Conservation (phyloP, 208 protist genomes). For the Leishmania guyanensis region DNA sequence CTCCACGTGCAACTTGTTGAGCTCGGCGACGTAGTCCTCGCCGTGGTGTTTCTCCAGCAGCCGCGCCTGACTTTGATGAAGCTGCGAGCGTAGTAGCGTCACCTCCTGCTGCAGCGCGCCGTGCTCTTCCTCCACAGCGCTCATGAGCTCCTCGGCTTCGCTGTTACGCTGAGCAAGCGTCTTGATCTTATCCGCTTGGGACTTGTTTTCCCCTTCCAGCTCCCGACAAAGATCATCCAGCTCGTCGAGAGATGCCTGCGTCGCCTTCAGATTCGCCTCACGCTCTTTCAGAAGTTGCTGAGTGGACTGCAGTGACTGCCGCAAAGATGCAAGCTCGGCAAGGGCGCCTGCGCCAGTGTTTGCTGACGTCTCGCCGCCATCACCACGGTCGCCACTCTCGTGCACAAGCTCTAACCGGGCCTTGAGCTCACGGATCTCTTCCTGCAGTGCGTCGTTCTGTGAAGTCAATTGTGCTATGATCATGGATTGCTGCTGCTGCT, state of each 20-base stretch:
- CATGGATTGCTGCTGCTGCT: constrained; percentile 47
- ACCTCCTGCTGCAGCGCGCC: constrained; percentile 32
- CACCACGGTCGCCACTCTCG: not conserved
- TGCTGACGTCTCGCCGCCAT: no score
- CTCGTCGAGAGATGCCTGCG: constrained; percentile 57
- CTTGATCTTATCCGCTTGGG: constrained; percentile 37
- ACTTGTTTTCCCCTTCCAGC: constrained; percentile 62
- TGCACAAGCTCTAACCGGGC: constrained; percentile 29
- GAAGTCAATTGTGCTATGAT: constrained; percentile 66
- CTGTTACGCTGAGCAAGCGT: constrained; percentile 35
- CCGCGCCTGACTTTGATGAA: constrained; percentile 47
- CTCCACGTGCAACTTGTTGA: constrained; percentile 66
- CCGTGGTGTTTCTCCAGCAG: constrained; percentile 56
- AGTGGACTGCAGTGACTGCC: constrained; percentile 15
- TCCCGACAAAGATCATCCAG: constrained; percentile 62
- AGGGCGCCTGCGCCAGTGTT: not conserved
- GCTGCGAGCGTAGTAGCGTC: constrained; percentile 46
- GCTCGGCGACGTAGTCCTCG: constrained; percentile 64
- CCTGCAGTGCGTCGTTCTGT: constrained; percentile 52
- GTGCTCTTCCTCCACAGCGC: constrained; percentile 39
- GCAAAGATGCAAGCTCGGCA: constrained; percentile 26
- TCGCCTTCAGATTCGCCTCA: constrained; percentile 35
- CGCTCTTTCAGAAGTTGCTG: constrained; percentile 42
- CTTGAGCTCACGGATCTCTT: constrained; percentile 31
- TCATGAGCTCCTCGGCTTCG: constrained; percentile 47